Percentiles rank a stretch among this genome's conserved stretches.
phyloP scores from a whole-genome alignment of 371 early-diverging fungal species.

The Blakeslea trispora region DNA sequence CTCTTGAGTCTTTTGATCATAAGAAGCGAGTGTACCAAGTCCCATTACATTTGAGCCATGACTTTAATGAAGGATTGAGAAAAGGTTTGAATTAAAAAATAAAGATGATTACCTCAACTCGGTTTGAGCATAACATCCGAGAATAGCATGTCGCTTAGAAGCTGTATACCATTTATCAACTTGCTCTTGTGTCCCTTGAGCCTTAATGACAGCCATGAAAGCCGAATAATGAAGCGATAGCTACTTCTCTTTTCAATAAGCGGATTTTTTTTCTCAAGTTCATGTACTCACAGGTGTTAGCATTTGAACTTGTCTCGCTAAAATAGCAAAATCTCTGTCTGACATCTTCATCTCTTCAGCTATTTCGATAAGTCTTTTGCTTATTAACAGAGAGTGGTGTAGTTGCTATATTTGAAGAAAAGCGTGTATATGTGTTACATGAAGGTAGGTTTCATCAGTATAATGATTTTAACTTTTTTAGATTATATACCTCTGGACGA shows the following conservation, averaged over 20 bases:
- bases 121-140: constrained; percentile 88
- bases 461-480: constrained; percentile 6
- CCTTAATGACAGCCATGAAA: constrained; percentile 74
- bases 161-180: constrained; percentile 65
- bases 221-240: constrained; percentile 54
- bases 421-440: too few relatives aligned
- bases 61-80: constrained; percentile 4
- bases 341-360: constrained; percentile 41
- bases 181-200: constrained; percentile 76
- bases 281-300: constrained; percentile 45
- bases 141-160: constrained; percentile 71
- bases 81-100: background rate
- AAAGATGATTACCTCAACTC: constrained; percentile 77
- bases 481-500: constrained; percentile 38
- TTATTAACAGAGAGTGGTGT: constrained; percentile 26
- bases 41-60: constrained; percentile 81
- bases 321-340: constrained; percentile 29
- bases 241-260: constrained; percentile 14
- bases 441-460: too few relatives aligned
- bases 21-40: constrained; percentile 85
- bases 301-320: constrained; percentile 39
- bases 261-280: background rate
- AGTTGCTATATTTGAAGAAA: constrained; percentile 43
- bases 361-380: constrained; percentile 39
- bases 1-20: constrained; percentile 72